phyloP scores from a whole-genome alignment of 352 stramenopile species.

The Globisporangium cederbergense region DNA sequence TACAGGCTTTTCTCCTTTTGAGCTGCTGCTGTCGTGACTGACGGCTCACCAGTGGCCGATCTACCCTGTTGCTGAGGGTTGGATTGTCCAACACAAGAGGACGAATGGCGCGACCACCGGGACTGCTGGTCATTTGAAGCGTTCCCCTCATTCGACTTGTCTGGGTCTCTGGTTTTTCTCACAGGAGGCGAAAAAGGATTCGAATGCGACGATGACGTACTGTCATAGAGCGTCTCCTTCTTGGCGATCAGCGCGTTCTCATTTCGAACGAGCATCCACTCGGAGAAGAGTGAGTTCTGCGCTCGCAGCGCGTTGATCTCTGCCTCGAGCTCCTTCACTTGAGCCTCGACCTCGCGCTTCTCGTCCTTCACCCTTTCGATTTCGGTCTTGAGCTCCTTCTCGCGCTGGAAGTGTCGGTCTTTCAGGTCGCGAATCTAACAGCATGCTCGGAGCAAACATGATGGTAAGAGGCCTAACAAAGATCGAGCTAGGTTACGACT shows the following conservation, averaged over 20 bases:
- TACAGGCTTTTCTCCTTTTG: conserved; percentile 21
- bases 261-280: conserved; percentile 78
- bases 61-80: not conserved
- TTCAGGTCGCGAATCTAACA: conserved; percentile 70
- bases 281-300: conserved; percentile 68
- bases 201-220: not conserved
- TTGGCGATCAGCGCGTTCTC: conserved; percentile 41
- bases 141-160: not conserved
- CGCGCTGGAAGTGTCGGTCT: conserved; percentile 50
- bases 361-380: conserved; percentile 49
- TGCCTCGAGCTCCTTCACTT: conserved; percentile 50
- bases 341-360: conserved; percentile 38
- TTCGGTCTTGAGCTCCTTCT: conserved; percentile 63
- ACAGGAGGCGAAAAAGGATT: not conserved
- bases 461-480: not conserved
- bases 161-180: not conserved
- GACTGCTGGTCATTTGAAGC: not conserved
- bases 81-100: not conserved
- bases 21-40: not conserved
- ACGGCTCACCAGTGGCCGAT: not conserved
- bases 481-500: not conserved
- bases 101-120: not conserved
- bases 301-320: conserved; percentile 55
- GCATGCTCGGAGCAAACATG: not conserved
- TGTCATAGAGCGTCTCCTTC: conserved; percentile 1